Conservation (phyloP, 495 filamentous ascomycete genomes). For the Extremus antarcticus region DNA sequence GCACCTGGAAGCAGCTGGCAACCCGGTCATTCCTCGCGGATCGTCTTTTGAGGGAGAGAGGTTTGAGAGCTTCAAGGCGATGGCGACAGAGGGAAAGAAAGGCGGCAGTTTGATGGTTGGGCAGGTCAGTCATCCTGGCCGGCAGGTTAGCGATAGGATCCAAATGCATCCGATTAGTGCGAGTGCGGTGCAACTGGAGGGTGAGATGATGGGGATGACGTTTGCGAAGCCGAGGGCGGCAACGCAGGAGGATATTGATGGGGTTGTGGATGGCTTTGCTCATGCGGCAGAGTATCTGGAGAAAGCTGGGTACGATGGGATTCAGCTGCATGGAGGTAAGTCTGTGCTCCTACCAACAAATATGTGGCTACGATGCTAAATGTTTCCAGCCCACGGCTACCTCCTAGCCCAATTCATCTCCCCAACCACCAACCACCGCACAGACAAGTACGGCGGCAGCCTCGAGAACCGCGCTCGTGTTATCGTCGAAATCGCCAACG, state of each 20-base stretch:
- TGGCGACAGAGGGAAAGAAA: constrained; percentile 40
- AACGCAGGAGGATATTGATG: constrained; percentile 39
- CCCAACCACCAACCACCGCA: constrained; percentile 32
- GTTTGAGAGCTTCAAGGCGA: constrained; percentile 46
- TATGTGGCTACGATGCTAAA: too few relatives aligned
- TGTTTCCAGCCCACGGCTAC: constrained; percentile 48
- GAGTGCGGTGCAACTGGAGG: constrained; percentile 46
- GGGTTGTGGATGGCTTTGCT: constrained; percentile 41
- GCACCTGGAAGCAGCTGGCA: constrained; percentile 48
- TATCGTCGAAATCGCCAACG: constrained; percentile 23
- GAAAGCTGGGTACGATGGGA: constrained; percentile 49
- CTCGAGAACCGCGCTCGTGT: constrained; percentile 40
- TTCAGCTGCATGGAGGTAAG: constrained; percentile 41
- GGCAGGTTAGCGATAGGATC: constrained; percentile 40
- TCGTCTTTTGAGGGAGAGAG: constrained; percentile 40
- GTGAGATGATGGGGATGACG: constrained; percentile 34
- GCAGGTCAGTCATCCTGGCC: constrained; percentile 54
- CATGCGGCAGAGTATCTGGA: constrained; percentile 47
- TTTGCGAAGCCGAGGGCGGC: constrained; percentile 42
- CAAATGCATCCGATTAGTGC: constrained; percentile 49
- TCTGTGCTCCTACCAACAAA: background rate
- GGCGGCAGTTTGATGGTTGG: constrained; percentile 46
- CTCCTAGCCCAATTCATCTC: constrained; percentile 59
- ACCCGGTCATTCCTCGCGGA: constrained; percentile 43
- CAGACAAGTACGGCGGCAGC: constrained; percentile 33